Conservation (phyloP, 1,284 basidiomycete genomes). For the Puccinia horiana region DNA sequence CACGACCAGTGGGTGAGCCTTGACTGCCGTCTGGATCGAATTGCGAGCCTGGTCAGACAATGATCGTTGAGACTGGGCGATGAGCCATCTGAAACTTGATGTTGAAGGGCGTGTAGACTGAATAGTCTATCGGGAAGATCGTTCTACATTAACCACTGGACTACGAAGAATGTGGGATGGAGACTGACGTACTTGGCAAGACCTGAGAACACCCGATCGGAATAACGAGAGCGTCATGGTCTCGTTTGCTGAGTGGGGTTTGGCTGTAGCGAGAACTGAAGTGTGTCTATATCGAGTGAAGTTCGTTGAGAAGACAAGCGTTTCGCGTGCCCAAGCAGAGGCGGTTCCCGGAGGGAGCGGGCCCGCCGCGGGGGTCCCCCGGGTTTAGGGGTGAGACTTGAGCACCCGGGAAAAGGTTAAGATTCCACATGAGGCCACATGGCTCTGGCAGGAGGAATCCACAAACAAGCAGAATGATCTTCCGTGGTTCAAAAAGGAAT, state of each 20-base stretch:
- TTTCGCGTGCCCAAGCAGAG: too few species aligned
- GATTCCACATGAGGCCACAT: too few species aligned
- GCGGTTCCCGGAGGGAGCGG: too few species aligned
- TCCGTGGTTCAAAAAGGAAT: too few species aligned
- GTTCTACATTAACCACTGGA: neutral
- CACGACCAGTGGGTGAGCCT: conserved; percentile 74
- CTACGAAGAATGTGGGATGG: neutral
- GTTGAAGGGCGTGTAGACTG: neutral
- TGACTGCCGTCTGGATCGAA: conserved; percentile 63
- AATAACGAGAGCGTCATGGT: neutral
- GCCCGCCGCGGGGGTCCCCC: too few species aligned
- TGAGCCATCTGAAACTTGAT: neutral
- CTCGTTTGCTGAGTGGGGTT: neutral
- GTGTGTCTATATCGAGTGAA: too few species aligned
- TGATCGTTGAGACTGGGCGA: neutral
- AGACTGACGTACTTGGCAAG: neutral
- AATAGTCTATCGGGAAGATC: neutral
- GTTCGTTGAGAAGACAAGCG: too few species aligned
- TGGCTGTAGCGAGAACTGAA: neutral
- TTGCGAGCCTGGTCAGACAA: conserved; percentile 21
- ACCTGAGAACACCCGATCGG: neutral
- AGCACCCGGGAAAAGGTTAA: too few species aligned
- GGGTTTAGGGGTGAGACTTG: too few species aligned
- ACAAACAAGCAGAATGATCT: too few species aligned
- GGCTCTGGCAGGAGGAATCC: too few species aligned